Percentiles rank a stretch among this genome's conserved stretches.
Conservation (phyloP, 257 asterid genomes). For the Solanum pennellii region DNA sequence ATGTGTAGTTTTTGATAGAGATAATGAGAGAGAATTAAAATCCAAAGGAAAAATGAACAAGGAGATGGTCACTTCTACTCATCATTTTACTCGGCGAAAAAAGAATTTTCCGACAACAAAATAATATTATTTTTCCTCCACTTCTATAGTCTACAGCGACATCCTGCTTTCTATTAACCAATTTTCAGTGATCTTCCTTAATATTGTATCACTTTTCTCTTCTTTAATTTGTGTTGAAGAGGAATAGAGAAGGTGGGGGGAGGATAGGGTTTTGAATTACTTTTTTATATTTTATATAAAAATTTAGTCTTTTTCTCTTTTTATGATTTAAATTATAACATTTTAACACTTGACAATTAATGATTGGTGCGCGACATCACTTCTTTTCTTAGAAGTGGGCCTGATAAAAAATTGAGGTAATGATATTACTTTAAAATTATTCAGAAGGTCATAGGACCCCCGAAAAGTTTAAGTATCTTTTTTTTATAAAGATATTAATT, state of each 20-base stretch:
- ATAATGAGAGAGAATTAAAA: not conserved
- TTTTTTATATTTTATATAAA: no score
- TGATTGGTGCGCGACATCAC: not conserved
- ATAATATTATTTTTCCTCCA: not conserved
- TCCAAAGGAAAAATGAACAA: not conserved
- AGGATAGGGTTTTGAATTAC: not conserved
- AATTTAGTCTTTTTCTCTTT: not conserved
- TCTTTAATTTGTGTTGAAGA: not conserved
- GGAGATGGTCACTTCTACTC: not conserved
- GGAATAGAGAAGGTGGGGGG: not conserved
- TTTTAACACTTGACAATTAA: not conserved
- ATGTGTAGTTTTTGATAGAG: not conserved
- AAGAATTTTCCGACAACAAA: no score
- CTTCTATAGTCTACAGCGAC: not conserved
- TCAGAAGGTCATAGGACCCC: not conserved
- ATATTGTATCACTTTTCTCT: not conserved
- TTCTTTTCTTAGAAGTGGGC: not conserved
- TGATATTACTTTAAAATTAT: not conserved
- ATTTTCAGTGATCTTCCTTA: not conserved
- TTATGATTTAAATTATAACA: no score
- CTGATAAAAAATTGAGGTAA: not conserved
- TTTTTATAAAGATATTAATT: no score
- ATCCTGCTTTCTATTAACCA: not conserved
- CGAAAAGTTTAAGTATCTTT: not conserved
- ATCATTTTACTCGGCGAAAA: no score